Evolutionary conservation across 1,284 basidiomycete species (phyloP).

Genomic region (Trametes pubescens): DNA sequence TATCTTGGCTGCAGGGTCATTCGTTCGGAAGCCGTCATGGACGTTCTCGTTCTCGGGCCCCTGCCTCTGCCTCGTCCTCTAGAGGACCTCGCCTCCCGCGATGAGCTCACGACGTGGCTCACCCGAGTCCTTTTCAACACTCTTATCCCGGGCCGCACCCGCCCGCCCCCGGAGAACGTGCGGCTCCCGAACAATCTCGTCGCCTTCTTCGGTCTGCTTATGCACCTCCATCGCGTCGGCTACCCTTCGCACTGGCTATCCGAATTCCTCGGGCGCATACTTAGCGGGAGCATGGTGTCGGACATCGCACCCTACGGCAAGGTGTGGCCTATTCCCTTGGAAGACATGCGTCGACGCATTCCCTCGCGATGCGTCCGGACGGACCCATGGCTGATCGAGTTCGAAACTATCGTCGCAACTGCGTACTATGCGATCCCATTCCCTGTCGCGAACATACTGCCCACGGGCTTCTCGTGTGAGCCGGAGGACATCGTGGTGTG

Average conservation of each 20-base stretch:
- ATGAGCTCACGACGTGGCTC: slow-evolving; percentile 48
- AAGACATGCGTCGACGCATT: slow-evolving; percentile 35
- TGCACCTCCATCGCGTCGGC: slow-evolving; percentile 47
- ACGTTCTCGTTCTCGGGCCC: slow-evolving; percentile 34
- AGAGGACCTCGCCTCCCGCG: slow-evolving; percentile 42
- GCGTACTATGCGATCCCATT: slow-evolving; percentile 43
- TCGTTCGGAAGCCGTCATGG: slow-evolving; percentile 27
- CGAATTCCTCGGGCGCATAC: slow-evolving; percentile 43
- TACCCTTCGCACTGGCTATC: slow-evolving; percentile 49
- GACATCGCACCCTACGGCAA: slow-evolving; percentile 41
- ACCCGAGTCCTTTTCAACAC: slow-evolving; percentile 48
- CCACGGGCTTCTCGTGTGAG: slow-evolving; percentile 33
- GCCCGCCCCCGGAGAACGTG: slow-evolving; percentile 40
- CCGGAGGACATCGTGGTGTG: slow-evolving; percentile 42
- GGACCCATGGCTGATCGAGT: slow-evolving; percentile 44
- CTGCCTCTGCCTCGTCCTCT: slow-evolving; percentile 39
- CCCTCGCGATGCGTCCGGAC: slow-evolving; percentile 38
- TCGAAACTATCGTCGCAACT: slow-evolving; percentile 43
- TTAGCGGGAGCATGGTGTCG: slow-evolving; percentile 41
- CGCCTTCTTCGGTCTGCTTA: slow-evolving; percentile 46
- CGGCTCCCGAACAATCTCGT: slow-evolving; percentile 49
- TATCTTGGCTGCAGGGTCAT: slow-evolving; percentile 43
- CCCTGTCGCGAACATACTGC: slow-evolving; percentile 35
- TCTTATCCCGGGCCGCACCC: slow-evolving; percentile 42
- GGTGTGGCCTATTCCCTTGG: slow-evolving; percentile 42